These are phyloP conservation scores for Dictyostelium brefeldianum DNA, from an alignment of 78 protist species.

Conservation along the genomic window DNA sequence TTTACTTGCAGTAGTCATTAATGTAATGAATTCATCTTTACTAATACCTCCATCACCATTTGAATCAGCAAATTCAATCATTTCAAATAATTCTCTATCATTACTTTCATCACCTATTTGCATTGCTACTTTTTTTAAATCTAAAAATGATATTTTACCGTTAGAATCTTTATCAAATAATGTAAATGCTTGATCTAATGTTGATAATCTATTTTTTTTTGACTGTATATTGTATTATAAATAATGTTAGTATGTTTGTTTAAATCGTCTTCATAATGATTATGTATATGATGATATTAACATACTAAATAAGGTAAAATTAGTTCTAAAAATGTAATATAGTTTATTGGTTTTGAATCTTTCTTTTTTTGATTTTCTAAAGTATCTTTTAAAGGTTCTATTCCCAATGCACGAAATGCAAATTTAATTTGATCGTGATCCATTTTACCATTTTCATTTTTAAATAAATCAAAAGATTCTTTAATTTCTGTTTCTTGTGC, in stretches of 20 bases:
- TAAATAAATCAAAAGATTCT: slow-evolving; percentile 69
- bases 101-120: slow-evolving; percentile 62
- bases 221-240: neutral
- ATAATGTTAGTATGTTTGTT: no score
- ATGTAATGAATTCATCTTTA: slow-evolving; percentile 44
- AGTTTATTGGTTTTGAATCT: slow-evolving; percentile 13
- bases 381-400: slow-evolving; percentile 3
- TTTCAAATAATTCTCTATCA: slow-evolving; percentile 30
- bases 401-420: slow-evolving; percentile 68
- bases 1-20: neutral
- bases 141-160: slow-evolving; percentile 60
- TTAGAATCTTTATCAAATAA: slow-evolving; percentile 61
- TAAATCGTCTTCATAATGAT: neutral
- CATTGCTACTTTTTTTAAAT: slow-evolving; percentile 45
- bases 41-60: slow-evolving; percentile 59
- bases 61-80: slow-evolving; percentile 59
- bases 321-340: slow-evolving; percentile 23
- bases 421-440: slow-evolving; percentile 38
- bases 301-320: slow-evolving; percentile 30
- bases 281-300: neutral
- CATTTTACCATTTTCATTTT: slow-evolving; percentile 54
- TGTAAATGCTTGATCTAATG: slow-evolving; percentile 69
- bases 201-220: slow-evolving; percentile 41
- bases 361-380: neutral
- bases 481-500: slow-evolving; percentile 37